Base-by-base conservation (phyloP, 768 basidiomycete genomes). In the Collybiopsis luxurians region DNA sequence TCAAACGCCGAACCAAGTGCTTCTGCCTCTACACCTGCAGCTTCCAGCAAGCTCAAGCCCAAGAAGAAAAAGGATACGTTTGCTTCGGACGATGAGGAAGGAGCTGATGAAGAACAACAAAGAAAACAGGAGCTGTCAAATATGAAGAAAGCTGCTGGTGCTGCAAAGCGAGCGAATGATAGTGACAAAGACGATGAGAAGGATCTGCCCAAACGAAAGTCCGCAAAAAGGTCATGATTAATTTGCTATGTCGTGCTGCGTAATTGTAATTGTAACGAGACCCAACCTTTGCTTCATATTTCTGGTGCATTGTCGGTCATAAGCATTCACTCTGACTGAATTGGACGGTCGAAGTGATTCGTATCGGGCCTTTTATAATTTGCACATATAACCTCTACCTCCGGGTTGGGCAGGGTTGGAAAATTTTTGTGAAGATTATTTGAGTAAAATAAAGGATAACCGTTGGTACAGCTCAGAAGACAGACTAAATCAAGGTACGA, bases 21-120 rank as follows among this genome's bases (percentile, higher is more conserved):
- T 56, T 53, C 34, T 13, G 40, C 36, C 21, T 21, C 43, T 21
- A 4, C 23, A n/a, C 12, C 28, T n/a, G 30, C 60, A 42, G 75
- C 79, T 59, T 55, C 64, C 19, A 12, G 31, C 15, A 84, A 80
- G 57, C 67, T 68, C 13, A 77, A 76, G 61, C 71, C 73, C 3
- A 84, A 83, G 58, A 82, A 78, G 70, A 75, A 79, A 61, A 70
- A 72, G 26, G 80, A 81, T 48, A 79, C 79, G 9, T 90, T 89
- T 69, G 82, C 72, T 44, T 85, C 84, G 47, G 84, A 84, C 50
- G 72, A 74, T 42, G 73, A 73, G 15, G 66, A 62, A 17, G 57
- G 36, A 73, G 66, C 71, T 24, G 62, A 64, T 53, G 59, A 60
- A 40, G 64, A 66, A 54, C 19, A 59, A 60, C 23, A 63, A 66